Base-by-base conservation (phyloP, 257 asterid species). In the Nicotiana benthamiana region DNA sequence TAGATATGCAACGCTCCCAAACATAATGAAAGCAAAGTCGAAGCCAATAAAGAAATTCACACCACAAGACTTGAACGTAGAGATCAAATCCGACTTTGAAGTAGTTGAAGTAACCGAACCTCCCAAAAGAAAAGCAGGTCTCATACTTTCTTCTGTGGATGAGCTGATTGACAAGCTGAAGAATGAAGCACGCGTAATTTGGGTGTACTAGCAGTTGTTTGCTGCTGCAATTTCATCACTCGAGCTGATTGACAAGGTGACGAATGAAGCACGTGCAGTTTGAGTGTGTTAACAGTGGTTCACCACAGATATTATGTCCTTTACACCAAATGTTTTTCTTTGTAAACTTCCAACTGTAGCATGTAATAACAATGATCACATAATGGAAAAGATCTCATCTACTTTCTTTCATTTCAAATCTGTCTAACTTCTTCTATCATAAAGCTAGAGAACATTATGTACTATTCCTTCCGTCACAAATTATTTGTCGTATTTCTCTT, bases 21-120 rank as follows among this genome's bases (percentile, higher is more conserved):
- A 95, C 89, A 95, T 95, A 64, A 95, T 93, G 99, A 95, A 95
- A 87, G 99, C 99, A 2, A 95, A 93, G 83, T 91, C 97, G 24
- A 95, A 95, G 89, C 87, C 80, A 36, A 90, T 95, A 80, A 90
- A 90, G 93, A 95, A 92, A 83, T 68, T 89, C 5, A 93, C 90
- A 65, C 97, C 93, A 0, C 83, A 88, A 77, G 97, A 95, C 56
- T 82, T 95, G 89, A 89, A 93, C 40, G 92, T 93, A 26, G 97
- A 91, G 40, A 86, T 93, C 43, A 92, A 77, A 81, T 89, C 96
- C 0, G 95, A 95, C 27, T 57, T 95, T 80, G 97, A 95, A 86
- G 80, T 91, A 59, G 88, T 93, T 85, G 86, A 91, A 83, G 98
- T 95, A 20, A 88, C 90, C 0, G 99, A 95, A 81, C 99, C 99